These are phyloP conservation scores for Neophaeococcomyces mojaviensis DNA, from an alignment of 2,329 filamentous ascomycete genomes.

Conservation along the genomic window DNA sequence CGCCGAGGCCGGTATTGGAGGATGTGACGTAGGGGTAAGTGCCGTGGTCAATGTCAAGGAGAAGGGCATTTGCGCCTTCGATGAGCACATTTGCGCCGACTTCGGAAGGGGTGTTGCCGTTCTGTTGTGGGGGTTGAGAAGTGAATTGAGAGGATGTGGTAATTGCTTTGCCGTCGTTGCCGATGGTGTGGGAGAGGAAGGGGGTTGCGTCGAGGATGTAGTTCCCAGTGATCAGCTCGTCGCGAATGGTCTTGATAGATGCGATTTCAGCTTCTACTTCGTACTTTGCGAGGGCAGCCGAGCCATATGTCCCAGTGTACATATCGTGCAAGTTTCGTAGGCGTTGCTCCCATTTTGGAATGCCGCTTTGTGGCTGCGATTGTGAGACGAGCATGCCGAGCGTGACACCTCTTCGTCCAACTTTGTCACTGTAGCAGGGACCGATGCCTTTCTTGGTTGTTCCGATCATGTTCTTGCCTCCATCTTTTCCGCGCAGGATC, in stretches of 20 bases:
- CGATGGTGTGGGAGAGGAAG: conserved; percentile 17
- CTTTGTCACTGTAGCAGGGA: conserved; percentile 58
- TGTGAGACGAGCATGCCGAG: conserved; percentile 39
- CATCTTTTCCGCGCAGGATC: conserved; percentile 26
- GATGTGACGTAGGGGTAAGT: conserved; percentile 45
- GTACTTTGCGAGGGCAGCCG: conserved; percentile 44
- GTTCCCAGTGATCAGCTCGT: conserved; percentile 34
- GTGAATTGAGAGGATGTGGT: conserved; percentile 31
- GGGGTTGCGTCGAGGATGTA: conserved; percentile 43
- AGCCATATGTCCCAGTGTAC: conserved; percentile 53
- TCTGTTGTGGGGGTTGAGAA: conserved; percentile 21
- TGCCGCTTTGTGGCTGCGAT: conserved; percentile 17
- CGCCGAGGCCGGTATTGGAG: conserved; percentile 41
- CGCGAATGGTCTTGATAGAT: conserved; percentile 37
- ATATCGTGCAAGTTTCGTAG: conserved; percentile 28
- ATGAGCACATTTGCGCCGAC: conserved; percentile 52
- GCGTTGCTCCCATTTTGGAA: conserved; percentile 23
- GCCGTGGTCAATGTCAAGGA: conserved; percentile 52
- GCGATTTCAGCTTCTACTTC: conserved; percentile 53
- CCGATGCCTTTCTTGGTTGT: conserved; percentile 46
- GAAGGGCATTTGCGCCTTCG: conserved; percentile 57
- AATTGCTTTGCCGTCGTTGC: conserved; percentile 13
- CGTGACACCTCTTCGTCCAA: conserved; percentile 51
- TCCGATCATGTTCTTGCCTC: conserved; percentile 38
- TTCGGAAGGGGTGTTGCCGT: conserved; percentile 35